phyloP scores from a whole-genome alignment of 352 stramenopile genomes.

The Pythium sukuiense region DNA sequence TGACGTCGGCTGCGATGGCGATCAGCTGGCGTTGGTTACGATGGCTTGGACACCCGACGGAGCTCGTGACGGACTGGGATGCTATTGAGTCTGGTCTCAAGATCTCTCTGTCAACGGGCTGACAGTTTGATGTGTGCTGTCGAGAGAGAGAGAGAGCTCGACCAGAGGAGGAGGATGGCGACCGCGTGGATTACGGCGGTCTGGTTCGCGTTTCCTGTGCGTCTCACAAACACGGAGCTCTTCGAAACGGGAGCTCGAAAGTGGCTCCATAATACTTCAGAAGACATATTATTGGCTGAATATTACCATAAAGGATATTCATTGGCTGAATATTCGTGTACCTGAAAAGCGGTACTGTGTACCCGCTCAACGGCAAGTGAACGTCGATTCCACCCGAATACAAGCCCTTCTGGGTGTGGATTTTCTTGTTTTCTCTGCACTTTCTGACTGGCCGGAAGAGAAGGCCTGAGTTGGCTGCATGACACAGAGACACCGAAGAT shows the following conservation, averaged over 20 bases:
- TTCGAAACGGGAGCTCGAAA: background rate
- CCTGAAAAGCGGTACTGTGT: conserved; percentile 1
- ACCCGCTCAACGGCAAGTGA: background rate
- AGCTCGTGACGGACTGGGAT: background rate
- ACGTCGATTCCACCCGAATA: background rate
- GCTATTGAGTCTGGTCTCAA: background rate
- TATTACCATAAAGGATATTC: background rate
- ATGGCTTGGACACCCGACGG: background rate
- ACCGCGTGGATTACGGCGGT: background rate
- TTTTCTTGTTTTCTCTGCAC: conserved; percentile 1
- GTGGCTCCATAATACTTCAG: background rate
- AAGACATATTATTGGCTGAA: background rate
- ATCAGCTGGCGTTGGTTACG: background rate
- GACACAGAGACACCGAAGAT: background rate
- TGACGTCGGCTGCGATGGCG: background rate
- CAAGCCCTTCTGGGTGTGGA: background rate
- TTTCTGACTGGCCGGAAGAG: background rate
- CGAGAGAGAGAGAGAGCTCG: background rate
- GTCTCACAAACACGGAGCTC: conserved; percentile 1
- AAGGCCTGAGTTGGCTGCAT: background rate
- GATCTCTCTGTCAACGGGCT: background rate
- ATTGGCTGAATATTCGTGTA: background rate
- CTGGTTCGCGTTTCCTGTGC: background rate
- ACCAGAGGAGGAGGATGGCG: background rate
- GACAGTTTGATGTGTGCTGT: background rate